Percentiles rank a stretch among this genome's conserved stretches.
Conservation (phyloP, 2,329 filamentous ascomycete genomes). For the Diaporthe nobilis region DNA sequence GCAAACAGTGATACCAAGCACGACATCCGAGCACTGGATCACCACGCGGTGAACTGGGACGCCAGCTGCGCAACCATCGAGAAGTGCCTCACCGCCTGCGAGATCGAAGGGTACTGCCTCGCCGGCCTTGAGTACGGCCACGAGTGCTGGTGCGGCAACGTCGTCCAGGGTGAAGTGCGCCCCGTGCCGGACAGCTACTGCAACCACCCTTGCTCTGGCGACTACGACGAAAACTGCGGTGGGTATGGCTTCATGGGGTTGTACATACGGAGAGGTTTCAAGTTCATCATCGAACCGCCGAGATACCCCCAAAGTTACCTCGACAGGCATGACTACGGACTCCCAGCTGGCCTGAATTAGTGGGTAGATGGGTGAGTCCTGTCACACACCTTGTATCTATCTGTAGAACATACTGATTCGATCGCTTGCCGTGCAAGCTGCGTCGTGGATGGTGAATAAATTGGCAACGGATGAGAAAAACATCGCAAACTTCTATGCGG, state of each 20-base stretch:
- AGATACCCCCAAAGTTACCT: background rate
- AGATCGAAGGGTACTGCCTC: conserved; percentile 29
- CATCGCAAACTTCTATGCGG: too few species aligned
- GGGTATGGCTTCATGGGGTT: conserved; percentile 28
- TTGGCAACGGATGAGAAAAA: too few species aligned
- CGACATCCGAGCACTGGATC: conserved; percentile 18
- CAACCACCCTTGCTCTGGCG: conserved; percentile 14
- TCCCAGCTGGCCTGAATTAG: background rate
- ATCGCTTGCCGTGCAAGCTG: background rate
- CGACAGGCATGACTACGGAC: background rate
- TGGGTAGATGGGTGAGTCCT: too few species aligned
- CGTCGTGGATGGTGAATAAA: too few species aligned
- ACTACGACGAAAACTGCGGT: conserved; percentile 8
- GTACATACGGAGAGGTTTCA: background rate
- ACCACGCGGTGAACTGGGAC: conserved; percentile 12
- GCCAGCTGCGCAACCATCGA: conserved; percentile 1
- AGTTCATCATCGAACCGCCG: background rate
- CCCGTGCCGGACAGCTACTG: conserved; percentile 12
- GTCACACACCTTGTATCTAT: too few species aligned
- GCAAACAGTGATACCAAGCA: background rate
- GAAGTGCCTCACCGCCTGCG: conserved; percentile 21
- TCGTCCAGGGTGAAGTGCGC: background rate
- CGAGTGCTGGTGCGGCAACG: conserved; percentile 40
- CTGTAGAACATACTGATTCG: background rate
- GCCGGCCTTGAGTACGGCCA: conserved; percentile 35